Percentiles rank a stretch among this genome's conserved stretches.
phyloP scores from a whole-genome alignment of 192 early-diverging fungal species.

The Podila epigama region DNA sequence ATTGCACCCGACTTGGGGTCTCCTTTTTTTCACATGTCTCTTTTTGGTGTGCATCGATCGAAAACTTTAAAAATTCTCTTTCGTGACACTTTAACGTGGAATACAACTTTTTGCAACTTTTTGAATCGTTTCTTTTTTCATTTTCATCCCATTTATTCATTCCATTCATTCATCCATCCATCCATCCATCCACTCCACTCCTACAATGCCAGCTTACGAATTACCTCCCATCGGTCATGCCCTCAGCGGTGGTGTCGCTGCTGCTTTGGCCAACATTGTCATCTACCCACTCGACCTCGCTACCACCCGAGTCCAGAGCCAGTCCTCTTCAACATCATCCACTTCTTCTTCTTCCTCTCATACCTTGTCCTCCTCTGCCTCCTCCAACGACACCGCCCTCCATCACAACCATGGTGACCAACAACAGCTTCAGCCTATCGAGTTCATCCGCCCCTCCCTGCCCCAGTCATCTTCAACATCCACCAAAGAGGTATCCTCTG shows the following conservation, averaged over 20 bases:
- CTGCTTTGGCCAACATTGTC: constrained; percentile 52
- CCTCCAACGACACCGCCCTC: neutral
- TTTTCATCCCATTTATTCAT: neutral
- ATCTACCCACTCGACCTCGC: constrained; percentile 62
- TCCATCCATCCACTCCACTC: neutral
- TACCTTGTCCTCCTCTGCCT: neutral
- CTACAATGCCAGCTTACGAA: constrained; percentile 52
- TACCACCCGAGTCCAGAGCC: constrained; percentile 42
- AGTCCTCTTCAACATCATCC: constrained; percentile 23
- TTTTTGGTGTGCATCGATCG: no score
- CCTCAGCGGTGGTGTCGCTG: constrained; percentile 56
- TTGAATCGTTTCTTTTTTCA: neutral
- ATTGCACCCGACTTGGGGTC: no score
- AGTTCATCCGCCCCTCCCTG: constrained; percentile 27
- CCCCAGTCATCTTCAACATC: constrained; percentile 22
- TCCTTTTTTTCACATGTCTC: no score
- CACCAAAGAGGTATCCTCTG: constrained; percentile 3
- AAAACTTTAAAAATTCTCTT: no score
- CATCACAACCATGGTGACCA: neutral
- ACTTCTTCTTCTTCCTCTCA: neutral
- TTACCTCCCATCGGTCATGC: constrained; percentile 58
- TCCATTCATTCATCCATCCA: neutral
- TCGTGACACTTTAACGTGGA: no score
- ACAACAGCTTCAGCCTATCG: constrained; percentile 15
- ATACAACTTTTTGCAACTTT: neutral